Evolutionary conservation across 179 eudicot species (phyloP), one percentile per base, ranked within the genome.

Genomic region (Gypsophila paniculata): DNA sequence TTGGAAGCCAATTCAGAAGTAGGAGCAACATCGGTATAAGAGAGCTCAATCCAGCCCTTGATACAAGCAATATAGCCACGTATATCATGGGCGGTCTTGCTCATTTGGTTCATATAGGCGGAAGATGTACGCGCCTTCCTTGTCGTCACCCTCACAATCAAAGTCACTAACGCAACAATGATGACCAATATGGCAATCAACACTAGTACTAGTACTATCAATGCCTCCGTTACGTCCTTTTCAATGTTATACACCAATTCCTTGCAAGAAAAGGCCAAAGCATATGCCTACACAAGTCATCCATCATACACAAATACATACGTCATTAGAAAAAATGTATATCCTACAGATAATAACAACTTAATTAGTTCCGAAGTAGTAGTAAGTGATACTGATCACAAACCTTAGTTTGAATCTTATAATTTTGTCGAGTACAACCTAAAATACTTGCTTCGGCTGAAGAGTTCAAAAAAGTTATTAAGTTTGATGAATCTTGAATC

Each of bases 31-130:
- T 72, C 81, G 26, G 26, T 18, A 6, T 4, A 78, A 25, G 83
- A 81, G 38, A 84, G 60, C 0, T 84, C 83, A 17, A 86, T 77
- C 75, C 84, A 74, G 36, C 95, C 89, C 21, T 72, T 77, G 46
- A 93, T 77, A 18, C 87, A 88, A 19, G 90, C 90, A 17, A 93
- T 70, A 36, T 82, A 82, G 52, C 85, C 88, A 0, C 98, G 88
- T 0, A 91, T 74, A 26, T 93, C 97, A 67, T 93, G 98, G 78
- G 82, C 74, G 15, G 95, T 89, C 65, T 86, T 85, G 68, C 89
- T 93, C 90, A 76, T 82, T 71, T 89, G 90, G 36, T 74, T 88
- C 75, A 87, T 82, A 38, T 87, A 84, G 7, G 82, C 76, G 34
- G 86, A 79, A 46, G 85, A 70, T 22, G 87, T 75, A 29, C 70